Conservation (phyloP, 1,139 yeast genomes). For the Geotrichum klebahnii region DNA sequence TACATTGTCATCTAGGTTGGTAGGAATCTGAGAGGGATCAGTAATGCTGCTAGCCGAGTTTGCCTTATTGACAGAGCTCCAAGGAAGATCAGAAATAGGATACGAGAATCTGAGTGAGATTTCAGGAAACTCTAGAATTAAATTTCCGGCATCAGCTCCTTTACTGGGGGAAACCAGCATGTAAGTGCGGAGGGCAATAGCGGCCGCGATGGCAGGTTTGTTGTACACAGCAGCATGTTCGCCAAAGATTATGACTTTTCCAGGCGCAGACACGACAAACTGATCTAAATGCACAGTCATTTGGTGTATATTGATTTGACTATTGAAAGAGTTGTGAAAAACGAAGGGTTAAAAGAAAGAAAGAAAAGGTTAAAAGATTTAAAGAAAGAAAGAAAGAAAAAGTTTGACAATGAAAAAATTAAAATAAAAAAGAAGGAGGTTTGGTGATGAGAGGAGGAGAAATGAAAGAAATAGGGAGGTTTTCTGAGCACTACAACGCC, state of each 20-base stretch:
- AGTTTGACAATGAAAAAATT: background rate
- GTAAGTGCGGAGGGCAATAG: conserved; percentile 76
- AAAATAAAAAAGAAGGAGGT: background rate
- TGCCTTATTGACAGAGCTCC: conserved; percentile 21
- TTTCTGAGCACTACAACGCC: no score
- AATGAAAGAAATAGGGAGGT: no score
- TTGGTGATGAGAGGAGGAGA: background rate
- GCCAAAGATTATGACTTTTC: conserved; percentile 92
- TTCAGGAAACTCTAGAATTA: conserved; percentile 78
- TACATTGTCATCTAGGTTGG: conserved; percentile 59
- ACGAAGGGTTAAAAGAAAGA: background rate
- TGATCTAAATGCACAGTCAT: conserved; percentile 18
- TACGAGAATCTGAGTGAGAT: conserved; percentile 62
- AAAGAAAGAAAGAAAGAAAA: background rate
- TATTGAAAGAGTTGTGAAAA: conserved; percentile 4
- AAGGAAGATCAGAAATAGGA: conserved; percentile 58
- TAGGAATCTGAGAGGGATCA: conserved; percentile 39
- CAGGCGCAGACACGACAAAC: conserved; percentile 88
- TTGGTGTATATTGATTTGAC: background rate
- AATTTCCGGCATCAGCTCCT: conserved; percentile 38
- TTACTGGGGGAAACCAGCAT: conserved; percentile 48
- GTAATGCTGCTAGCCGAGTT: conserved; percentile 35
- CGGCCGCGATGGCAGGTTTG: conserved; percentile 90
- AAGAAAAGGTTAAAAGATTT: background rate
- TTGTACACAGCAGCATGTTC: conserved; percentile 95